phyloP scores from a whole-genome alignment of 2,329 filamentous ascomycete genomes.

The Penicillium sp. region DNA sequence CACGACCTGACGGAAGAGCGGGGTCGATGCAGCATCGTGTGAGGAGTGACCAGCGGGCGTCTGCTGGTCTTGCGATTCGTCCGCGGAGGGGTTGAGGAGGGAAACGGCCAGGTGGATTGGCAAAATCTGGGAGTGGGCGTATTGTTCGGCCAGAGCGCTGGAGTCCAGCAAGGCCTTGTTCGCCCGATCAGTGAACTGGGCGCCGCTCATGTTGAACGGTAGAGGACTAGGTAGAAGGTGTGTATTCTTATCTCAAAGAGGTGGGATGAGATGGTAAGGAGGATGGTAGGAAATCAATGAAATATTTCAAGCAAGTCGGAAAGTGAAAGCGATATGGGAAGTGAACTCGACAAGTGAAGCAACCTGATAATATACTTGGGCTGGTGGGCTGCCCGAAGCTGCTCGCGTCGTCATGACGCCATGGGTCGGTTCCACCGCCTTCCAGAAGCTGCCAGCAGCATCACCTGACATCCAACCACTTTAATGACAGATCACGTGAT shows the following conservation, averaged over 20 bases:
- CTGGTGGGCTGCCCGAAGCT: constrained; percentile 16
- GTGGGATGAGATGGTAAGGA: not conserved
- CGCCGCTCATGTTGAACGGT: constrained; percentile 40
- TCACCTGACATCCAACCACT: constrained; percentile 4
- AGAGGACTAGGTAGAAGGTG: not conserved
- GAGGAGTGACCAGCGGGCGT: constrained; percentile 67
- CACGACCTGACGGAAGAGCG: constrained; percentile 93
- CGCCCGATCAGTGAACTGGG: constrained; percentile 87
- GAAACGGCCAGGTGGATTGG: constrained; percentile 80
- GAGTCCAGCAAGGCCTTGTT: constrained; percentile 88
- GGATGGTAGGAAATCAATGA: not conserved
- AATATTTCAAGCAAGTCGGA: too few relatives aligned
- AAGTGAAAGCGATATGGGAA: not conserved
- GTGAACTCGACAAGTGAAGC: constrained; percentile 3
- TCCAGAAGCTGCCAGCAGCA: constrained; percentile 32
- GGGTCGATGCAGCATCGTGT: constrained; percentile 61
- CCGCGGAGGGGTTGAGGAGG: constrained; percentile 48
- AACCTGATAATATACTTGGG: constrained; percentile 28
- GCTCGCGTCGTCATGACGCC: constrained; percentile 30
- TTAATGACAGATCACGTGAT: not conserved
- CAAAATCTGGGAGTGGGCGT: constrained; percentile 85
- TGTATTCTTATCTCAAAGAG: constrained; percentile 3
- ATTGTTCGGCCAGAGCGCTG: constrained; percentile 83
- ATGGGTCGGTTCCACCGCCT: constrained; percentile 37
- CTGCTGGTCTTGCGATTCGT: constrained; percentile 77